Conservation (phyloP, 148 eudicot genomes). For the Nepenthes gracilis region DNA sequence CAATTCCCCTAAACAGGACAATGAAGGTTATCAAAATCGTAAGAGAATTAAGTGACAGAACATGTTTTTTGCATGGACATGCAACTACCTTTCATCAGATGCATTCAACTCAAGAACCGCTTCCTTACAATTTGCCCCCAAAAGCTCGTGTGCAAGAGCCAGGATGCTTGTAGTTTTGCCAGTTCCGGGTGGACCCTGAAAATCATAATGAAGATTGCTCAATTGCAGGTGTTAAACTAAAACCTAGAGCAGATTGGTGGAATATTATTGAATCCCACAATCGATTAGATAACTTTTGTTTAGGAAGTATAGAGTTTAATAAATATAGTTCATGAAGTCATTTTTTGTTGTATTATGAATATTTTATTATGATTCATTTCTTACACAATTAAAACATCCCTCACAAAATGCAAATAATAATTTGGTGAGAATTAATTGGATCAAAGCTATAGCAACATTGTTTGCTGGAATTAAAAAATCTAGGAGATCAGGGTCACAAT, state of each 20-base stretch:
- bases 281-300: neutral
- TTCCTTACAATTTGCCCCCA: slow-evolving; percentile 81
- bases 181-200: slow-evolving; percentile 96
- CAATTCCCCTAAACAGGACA: slow-evolving; percentile 56
- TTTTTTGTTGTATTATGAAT: too few species aligned
- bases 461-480: too few species aligned
- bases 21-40: neutral
- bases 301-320: too few species aligned
- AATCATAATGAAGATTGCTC: neutral
- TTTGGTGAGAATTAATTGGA: too few species aligned
- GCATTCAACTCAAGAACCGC: slow-evolving; percentile 93
- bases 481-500: too few species aligned
- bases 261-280: neutral
- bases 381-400: too few species aligned
- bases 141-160: slow-evolving; percentile 92
- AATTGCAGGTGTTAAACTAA: neutral
- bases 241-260: neutral
- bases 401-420: too few species aligned
- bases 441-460: too few species aligned
- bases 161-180: slow-evolving; percentile 93
- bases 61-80: neutral
- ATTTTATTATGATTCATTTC: too few species aligned
- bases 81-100: slow-evolving; percentile 72
- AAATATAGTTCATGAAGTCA: too few species aligned
- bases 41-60: neutral